phyloP scores from a whole-genome alignment of 1,284 basidiomycete genomes.

The Apiotrichum veenhuisii region DNA sequence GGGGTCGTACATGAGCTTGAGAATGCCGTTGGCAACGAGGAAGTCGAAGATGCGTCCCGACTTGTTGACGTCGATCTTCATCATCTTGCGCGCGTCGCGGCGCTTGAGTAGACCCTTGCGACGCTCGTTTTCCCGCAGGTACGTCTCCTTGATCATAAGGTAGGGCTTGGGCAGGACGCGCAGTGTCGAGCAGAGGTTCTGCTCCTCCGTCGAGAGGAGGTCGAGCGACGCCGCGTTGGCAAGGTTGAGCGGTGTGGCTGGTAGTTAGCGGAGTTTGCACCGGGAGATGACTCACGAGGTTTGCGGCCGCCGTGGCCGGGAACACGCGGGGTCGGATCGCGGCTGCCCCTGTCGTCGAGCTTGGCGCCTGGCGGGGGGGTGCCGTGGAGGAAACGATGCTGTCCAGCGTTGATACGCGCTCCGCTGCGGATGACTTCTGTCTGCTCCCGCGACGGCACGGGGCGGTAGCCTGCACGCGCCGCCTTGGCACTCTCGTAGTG shows the following conservation, averaged over 20 bases:
- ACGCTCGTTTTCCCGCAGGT: slow-evolving; percentile 86
- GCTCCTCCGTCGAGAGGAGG: slow-evolving; percentile 78
- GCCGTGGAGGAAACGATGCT: slow-evolving; percentile 44
- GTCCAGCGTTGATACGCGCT: slow-evolving; percentile 41
- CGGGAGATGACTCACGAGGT: slow-evolving; percentile 18
- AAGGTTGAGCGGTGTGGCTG: slow-evolving; percentile 66
- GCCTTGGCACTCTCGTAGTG: slow-evolving; percentile 73
- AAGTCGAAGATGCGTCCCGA: slow-evolving; percentile 86
- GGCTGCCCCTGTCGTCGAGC: slow-evolving; percentile 27
- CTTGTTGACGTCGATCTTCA: slow-evolving; percentile 90
- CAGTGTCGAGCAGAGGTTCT: slow-evolving; percentile 78
- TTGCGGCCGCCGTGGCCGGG: slow-evolving; percentile 28
- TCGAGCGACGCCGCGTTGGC: slow-evolving; percentile 81
- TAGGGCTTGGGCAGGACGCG: slow-evolving; percentile 89
- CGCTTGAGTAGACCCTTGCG: slow-evolving; percentile 77
- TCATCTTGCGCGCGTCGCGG: slow-evolving; percentile 74
- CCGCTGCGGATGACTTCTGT: slow-evolving; percentile 36
- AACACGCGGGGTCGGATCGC: slow-evolving; percentile 34
- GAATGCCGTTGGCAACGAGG: slow-evolving; percentile 52
- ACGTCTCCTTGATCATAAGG: slow-evolving; percentile 84
- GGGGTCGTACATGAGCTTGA: slow-evolving; percentile 43
- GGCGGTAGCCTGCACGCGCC: slow-evolving; percentile 51
- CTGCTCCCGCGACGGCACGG: slow-evolving; percentile 33
- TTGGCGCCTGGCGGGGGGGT: slow-evolving; percentile 16
- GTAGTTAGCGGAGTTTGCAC: slow-evolving; percentile 1